Base-by-base conservation (phyloP, 1,284 basidiomycete species). In the Kwoniella shivajii region DNA sequence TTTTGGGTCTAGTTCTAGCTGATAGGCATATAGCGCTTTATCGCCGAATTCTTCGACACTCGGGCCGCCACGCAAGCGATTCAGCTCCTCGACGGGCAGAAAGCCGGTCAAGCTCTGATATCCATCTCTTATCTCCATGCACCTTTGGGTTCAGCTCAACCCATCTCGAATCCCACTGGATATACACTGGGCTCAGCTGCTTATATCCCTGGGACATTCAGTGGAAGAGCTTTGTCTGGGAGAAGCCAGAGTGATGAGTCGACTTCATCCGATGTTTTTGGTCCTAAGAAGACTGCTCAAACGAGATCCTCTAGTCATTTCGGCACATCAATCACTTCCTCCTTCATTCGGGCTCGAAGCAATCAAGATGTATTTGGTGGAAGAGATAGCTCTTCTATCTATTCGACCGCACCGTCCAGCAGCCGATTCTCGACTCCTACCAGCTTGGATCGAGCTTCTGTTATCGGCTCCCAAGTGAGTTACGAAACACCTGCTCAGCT, bases 1-100 rank as follows among this genome's bases (percentile, higher is more conserved):
- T 36, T 26, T 20, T 39, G 26, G 2, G 5, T 31, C 42, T 11
- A 24, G 4, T 45, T 39, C 26, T 29, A 20, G 14, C 37, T 43
- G 22, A 4, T 13, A 24, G 22, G 26, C 29, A 9, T 33, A 10
- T 22, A 75, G 73, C 41, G 47, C 0, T 77, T 69, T 58, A 55
- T 65, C 7, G 73, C 66, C n/a, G 69, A 74, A 22, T 77, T 60
- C 51, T 74, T 54, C 50, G 74, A 77, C 50, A 63, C 69, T 3
- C 68, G 74, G 4, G 43, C 60, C 13, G 74, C 75, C 1, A 44
- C 57, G 3, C 41, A 59, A 18, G 68, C 68, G 13, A 56, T 70
- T 44, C 38, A 34, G 3, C 26, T 45, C 0, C 68, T 74, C n/a
- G 39, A 71, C 46, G 51, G 53, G 24, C 57, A 59, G 24, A 55